Base-by-base conservation (phyloP, 2,329 filamentous ascomycete species). In the Aureobasidium sp. region DNA sequence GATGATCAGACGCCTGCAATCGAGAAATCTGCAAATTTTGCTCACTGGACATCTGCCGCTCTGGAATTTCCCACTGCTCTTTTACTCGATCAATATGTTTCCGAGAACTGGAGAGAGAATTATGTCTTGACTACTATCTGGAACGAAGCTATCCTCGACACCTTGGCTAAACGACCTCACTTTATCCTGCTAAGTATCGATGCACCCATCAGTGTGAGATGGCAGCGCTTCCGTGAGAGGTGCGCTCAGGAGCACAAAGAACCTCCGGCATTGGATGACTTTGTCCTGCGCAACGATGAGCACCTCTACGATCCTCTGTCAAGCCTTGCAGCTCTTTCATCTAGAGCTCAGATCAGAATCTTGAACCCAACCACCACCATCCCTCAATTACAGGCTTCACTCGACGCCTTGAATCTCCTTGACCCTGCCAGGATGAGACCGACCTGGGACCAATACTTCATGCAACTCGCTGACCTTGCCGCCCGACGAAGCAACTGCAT, bases 401-500 rank as follows among this genome's bases (percentile, higher is more conserved):
- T 99, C 1, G 81, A 83, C 53, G 82, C 84, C 50, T 82, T 97
- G 8, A 84, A 96, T 72, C 83, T 99, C 29, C 82, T 88, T 1
- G 86, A 94, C 70, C 82, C 87, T 37, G 83, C 89, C 68, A 87
- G 94, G 1, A 81, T 99, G 39, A 85, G 94, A 1, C 94, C 94
- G 0, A 87, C 85, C 53, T 99, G 94, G 94, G 94, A 99, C 75
- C 87, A 89, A 69, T 99, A 99, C 78, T 99, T 99, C 72, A 99
- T 99, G 94, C 85, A 90, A 44, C 81, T 99, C n/a, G 92, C 94
- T 5, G 91, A 89, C 37, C 84, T 99, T 52, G 94, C 94, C 8
- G 90, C 93, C 0, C 88, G 91, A 68, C 84, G 94, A 66, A 91
- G 87, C 71, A 99, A 99, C 75, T 99, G 94, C 79, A 99, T 99